phyloP scores from a whole-genome alignment of 1,139 yeast species.

The Wickerhamiella pararugosa region DNA sequence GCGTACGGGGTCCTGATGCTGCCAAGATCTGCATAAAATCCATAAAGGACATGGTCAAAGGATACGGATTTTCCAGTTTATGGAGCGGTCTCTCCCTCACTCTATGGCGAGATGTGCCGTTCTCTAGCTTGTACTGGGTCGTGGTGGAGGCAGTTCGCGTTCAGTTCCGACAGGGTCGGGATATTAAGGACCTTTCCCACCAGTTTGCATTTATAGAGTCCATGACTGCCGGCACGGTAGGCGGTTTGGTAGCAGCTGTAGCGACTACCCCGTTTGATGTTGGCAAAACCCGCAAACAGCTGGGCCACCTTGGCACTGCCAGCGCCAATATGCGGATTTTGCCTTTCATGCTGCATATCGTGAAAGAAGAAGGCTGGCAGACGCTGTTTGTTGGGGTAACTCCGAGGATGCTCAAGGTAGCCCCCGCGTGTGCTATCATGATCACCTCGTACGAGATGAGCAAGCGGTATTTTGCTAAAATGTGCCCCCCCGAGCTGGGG shows the following conservation, averaged over 20 bases:
- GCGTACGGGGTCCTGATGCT: constrained; percentile 35
- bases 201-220: constrained; percentile 51
- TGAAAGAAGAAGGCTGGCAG: constrained; percentile 52
- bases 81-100: constrained; percentile 82
- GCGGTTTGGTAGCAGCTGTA: constrained; percentile 78
- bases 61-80: constrained; percentile 47
- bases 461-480: constrained; percentile 38
- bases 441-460: constrained; percentile 88
- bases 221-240: constrained; percentile 67
- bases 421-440: constrained; percentile 98
- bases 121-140: constrained; percentile 91
- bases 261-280: constrained; percentile 93
- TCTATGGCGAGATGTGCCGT: constrained; percentile 94
- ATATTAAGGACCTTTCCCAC: neutral
- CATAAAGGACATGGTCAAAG: constrained; percentile 36
- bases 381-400: constrained; percentile 75
- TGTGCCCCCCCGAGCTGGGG: constrained; percentile 1
- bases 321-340: constrained; percentile 38
- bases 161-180: neutral
- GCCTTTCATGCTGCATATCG: constrained; percentile 44
- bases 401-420: constrained; percentile 80
- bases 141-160: constrained; percentile 27
- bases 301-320: constrained; percentile 28
- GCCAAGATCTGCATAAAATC: constrained; percentile 36
- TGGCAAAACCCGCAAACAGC: constrained; percentile 87